These are phyloP conservation scores for Tolypocladium cylindrosporum DNA, from an alignment of 2,329 filamentous ascomycete genomes.

Conservation along the genomic window DNA sequence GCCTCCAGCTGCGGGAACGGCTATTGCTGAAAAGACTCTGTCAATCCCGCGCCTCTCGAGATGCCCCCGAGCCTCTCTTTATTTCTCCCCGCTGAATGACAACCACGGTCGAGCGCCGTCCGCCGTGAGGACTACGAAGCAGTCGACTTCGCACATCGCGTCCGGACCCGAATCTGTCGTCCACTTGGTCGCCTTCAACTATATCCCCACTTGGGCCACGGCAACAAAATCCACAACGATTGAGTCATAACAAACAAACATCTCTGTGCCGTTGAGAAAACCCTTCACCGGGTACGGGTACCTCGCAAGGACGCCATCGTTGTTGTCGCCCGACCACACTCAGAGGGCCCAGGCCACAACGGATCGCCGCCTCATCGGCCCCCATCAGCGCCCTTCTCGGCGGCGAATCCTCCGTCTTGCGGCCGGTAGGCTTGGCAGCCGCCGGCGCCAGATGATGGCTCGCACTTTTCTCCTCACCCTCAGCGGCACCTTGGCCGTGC, in stretches of 20 bases:
- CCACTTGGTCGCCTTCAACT: not conserved
- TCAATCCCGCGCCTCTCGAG: not conserved
- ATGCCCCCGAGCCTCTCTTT: not conserved
- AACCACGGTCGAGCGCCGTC: not conserved
- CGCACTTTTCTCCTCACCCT: conserved; percentile 2
- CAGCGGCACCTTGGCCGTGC: conserved; percentile 8
- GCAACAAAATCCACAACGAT: not conserved
- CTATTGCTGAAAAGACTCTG: not conserved
- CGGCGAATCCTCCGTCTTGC: not conserved
- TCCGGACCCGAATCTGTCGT: not conserved
- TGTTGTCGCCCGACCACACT: not conserved
- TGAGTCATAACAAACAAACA: not conserved
- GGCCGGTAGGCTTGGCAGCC: conserved; percentile 2
- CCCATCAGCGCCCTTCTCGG: not conserved
- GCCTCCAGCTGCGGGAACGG: not conserved
- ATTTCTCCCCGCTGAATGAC: not conserved
- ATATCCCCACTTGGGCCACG: not conserved
- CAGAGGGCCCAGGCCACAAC: not conserved
- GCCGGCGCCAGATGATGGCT: conserved; percentile 5
- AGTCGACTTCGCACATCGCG: not conserved
- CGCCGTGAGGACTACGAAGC: too few relatives aligned
- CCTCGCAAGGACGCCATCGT: not conserved
- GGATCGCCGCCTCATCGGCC: not conserved
- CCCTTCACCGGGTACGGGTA: not conserved
- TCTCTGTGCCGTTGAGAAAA: not conserved